Evolutionary conservation across 176 grass and related monocot genomes (phyloP), one percentile per base, ranked within the genome.

Genomic region (Neostapfia colusana): DNA sequence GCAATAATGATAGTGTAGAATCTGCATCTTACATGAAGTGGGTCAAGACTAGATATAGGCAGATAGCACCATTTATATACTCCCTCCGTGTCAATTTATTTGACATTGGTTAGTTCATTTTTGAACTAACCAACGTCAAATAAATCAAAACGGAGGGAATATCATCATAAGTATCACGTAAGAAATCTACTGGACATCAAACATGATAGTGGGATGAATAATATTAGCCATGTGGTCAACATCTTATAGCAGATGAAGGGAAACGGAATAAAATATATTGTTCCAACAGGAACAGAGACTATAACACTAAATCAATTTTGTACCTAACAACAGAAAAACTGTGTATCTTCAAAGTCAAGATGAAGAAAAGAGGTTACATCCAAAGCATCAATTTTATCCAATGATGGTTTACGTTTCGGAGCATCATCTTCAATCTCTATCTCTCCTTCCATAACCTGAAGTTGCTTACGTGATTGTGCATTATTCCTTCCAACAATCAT

Each of bases 341-440:
- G 8, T 24, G 42, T 84, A 70, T 53, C 8, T 63, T 17, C 14
- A n/a, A 2, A 62, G 20, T 41, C 10, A 8, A 42, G 40, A 49
- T 18, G 24, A 48, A 61, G 26, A 38, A 43, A 78, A 66, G 28
- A 43, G 21, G 66, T 82, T 89, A 98, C 95, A 91, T 92, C 95
- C 78, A 92, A 86, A 8, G 95, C 95, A 80, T 98, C 95, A 2
- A 98, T 90, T 84, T 98, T 91, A 85, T 98, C 91, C 65, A 98
- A 76, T 6, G 95, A 92, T 56, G 95, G 91, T 74, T 94, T 90
- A 76, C 91, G 82, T 77, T 83, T 94, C 2, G 95, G 95, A 44
- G 95, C 95, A 80, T 98, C 91, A 63, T 98, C 95, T 78, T 94
- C 79, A 70, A 94, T 86, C 83, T 92, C 95, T 81, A 98, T 92